A percentile compares a stretch with the other conserved stretches of the same genome.
Conservation (phyloP, 257 asterid genomes). For the Capsicum baccatum region DNA sequence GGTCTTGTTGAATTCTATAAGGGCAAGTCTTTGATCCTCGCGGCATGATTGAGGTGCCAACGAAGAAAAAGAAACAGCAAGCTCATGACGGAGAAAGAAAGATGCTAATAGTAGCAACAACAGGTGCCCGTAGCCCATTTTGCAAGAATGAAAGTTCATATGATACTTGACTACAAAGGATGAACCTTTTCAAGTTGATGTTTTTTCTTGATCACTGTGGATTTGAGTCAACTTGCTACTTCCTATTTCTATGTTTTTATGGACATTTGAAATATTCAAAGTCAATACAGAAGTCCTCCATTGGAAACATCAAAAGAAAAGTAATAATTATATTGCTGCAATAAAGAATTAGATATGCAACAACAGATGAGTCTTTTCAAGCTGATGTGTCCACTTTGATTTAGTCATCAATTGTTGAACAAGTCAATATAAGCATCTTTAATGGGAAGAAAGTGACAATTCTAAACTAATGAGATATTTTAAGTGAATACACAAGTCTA, state of each 20-base stretch:
- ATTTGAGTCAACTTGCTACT: conserved; percentile 32
- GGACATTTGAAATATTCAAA: background rate
- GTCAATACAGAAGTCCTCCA: background rate
- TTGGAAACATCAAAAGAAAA: background rate
- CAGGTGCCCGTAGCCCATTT: background rate
- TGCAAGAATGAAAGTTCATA: background rate
- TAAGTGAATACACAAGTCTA: too few species aligned
- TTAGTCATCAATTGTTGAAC: too few species aligned
- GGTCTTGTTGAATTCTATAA: conserved; percentile 31
- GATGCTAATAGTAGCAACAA: background rate
- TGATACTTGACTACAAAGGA: too few species aligned
- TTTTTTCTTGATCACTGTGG: background rate
- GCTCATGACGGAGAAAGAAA: background rate
- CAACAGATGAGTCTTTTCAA: too few species aligned
- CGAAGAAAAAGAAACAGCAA: background rate
- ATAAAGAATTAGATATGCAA: too few species aligned
- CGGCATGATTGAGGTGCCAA: background rate
- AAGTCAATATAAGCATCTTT: too few species aligned
- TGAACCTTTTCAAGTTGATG: background rate
- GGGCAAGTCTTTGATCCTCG: conserved; percentile 1
- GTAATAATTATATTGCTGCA: too few species aligned
- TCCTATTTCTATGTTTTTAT: background rate
- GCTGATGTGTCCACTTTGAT: too few species aligned
- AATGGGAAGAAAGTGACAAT: too few species aligned
- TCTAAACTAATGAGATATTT: too few species aligned